phyloP scores from a whole-genome alignment of 352 stramenopile genomes.

The Globisporangium okanoganense region DNA sequence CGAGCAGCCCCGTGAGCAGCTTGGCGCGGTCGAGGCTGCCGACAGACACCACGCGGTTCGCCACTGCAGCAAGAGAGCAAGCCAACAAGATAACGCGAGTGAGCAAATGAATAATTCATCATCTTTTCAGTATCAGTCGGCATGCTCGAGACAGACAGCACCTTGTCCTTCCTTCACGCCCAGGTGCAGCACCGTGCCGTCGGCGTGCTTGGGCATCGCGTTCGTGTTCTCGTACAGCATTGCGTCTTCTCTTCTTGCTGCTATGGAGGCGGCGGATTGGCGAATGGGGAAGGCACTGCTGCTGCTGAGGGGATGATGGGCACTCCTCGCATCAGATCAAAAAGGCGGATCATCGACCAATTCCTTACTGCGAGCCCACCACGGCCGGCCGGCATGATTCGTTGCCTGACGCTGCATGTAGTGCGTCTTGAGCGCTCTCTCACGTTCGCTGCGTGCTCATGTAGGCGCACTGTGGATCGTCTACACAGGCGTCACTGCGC shows the following conservation, averaged over 20 bases:
- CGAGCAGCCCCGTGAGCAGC: slow-evolving; percentile 29
- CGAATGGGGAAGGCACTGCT: neutral
- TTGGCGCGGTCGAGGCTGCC: slow-evolving; percentile 34
- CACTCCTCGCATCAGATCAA: neutral
- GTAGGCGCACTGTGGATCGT: too few species aligned
- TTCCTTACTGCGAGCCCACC: neutral
- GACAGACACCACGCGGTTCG: slow-evolving; percentile 46
- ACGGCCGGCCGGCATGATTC: too few species aligned
- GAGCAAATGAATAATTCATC: too few species aligned
- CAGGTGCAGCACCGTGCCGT: slow-evolving; percentile 42
- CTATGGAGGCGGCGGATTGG: neutral
- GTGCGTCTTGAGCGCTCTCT: too few species aligned
- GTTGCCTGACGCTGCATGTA: too few species aligned
- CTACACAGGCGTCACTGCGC: too few species aligned
- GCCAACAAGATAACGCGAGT: too few species aligned
- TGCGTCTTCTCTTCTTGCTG: neutral
- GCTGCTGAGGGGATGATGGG: neutral
- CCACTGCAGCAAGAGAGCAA: slow-evolving; percentile 26
- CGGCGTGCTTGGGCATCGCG: slow-evolving; percentile 32
- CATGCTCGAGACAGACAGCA: too few species aligned
- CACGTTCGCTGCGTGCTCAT: too few species aligned
- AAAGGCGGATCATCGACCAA: too few species aligned
- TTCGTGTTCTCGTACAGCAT: slow-evolving; percentile 51
- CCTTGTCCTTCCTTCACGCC: slow-evolving; percentile 35
- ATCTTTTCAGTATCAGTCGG: neutral